These are phyloP conservation scores for Ustilago nuda DNA, from an alignment of 1,284 basidiomycete species.

Conservation along the genomic window DNA sequence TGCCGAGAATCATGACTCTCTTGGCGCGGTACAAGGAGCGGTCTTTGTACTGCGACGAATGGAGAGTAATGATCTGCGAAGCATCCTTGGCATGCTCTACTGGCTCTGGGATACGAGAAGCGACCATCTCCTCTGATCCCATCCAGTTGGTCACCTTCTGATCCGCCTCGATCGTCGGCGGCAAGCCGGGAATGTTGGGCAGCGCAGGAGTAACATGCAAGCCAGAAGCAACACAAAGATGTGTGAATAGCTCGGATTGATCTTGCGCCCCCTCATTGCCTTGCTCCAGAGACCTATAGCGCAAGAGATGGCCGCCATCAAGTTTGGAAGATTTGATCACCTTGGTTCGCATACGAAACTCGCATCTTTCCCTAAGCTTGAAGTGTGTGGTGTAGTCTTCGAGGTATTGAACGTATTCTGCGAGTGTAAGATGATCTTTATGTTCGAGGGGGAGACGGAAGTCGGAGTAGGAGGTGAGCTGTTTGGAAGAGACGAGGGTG, in stretches of 20 bases:
- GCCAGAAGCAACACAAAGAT: slow-evolving; percentile 57
- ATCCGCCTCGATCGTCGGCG: slow-evolving; percentile 37
- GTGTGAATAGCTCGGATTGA: slow-evolving; percentile 43
- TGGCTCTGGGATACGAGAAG: slow-evolving; percentile 32
- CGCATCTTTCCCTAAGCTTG: slow-evolving; percentile 66
- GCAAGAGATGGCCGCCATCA: slow-evolving; percentile 38
- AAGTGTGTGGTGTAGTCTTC: slow-evolving; percentile 74
- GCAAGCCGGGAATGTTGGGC: slow-evolving; percentile 53
- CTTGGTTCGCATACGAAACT: slow-evolving; percentile 44
- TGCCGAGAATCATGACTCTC: slow-evolving; percentile 57
- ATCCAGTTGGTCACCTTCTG: slow-evolving; percentile 34
- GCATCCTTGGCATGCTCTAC: slow-evolving; percentile 32
- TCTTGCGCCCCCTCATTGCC: background rate
- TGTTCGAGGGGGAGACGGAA: slow-evolving; percentile 74
- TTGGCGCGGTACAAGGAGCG: slow-evolving; percentile 56
- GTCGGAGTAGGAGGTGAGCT: slow-evolving; percentile 77
- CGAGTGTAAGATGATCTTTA: slow-evolving; percentile 75
- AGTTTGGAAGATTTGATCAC: slow-evolving; percentile 47
- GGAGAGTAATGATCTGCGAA: slow-evolving; percentile 53
- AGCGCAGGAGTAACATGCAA: slow-evolving; percentile 55
- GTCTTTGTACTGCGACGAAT: slow-evolving; percentile 59
- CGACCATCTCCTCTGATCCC: slow-evolving; percentile 26
- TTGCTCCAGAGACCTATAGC: slow-evolving; percentile 13
- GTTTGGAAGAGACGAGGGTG: slow-evolving; percentile 75
- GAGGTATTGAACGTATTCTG: slow-evolving; percentile 76